Base-by-base conservation (phyloP, 2,329 filamentous ascomycete genomes). In the Calonectria ilicicola region DNA sequence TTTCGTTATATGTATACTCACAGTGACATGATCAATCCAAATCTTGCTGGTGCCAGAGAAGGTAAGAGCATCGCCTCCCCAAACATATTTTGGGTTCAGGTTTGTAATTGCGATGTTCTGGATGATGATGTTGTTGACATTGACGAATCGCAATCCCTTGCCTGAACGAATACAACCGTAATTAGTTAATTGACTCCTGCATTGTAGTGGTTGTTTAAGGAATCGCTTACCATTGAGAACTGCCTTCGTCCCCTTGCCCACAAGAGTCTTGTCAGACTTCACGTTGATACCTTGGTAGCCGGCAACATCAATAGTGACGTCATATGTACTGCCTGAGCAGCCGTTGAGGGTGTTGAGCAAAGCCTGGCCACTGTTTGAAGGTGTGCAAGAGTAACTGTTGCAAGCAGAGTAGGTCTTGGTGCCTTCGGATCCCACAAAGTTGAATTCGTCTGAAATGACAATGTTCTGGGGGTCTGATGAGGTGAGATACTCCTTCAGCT, bases 1-100 rank as follows among this genome's bases (percentile, higher is more conserved):
- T 8, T 7, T 7, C 26, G 1, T 5, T 2, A 14, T n/a, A 21
- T 17, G 53, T 2, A 10, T 21, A 12, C 23, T 46, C 46, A 42
- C 40, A 10, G 58, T 63, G 27, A 63, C 58, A 19, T 63, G 58
- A 10, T 63, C 58, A 23, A 63, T 46, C 58, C 58, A 63, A 4
- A 63, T 46, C 26, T 44, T 17, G 58, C 40, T 46, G 12, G 58
- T 46, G 12, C 58, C 58, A 5, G 38, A 42, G 17, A 63, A 44
- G 38, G 23, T 29, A n/a, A 63, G 10, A 21, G 58, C 58, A 63
- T 63, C 58, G 44, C 58, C 58, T 42, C 58, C 58, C 40, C 58
- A 63, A 1, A 63, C 58, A 15, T 63, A 63, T 44, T 63, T 26
- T 5, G 58, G 38, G 58, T 63, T 63, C 23, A 63, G 40, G 40